Evolutionary conservation across 169 alveolate genomes (phyloP), one percentile per base, ranked within the genome.

Genomic region (Plasmodium knowlesi): DNA sequence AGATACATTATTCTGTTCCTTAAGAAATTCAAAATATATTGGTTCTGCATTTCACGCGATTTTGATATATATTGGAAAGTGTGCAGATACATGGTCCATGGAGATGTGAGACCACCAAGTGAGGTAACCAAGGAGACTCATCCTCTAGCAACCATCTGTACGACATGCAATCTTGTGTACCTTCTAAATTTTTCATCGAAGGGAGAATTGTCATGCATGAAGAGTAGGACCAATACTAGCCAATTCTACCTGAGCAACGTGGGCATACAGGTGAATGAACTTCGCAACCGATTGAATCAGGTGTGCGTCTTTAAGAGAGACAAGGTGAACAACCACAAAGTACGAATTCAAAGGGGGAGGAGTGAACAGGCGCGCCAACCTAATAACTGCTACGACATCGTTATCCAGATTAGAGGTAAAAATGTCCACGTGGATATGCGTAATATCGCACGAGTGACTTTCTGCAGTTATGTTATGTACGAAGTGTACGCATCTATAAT

Each of bases 191-290:
- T 73, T 9, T 22, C 79, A 3, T 71, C 74, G 16, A 57, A 39
- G 32, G 43, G 54, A 6, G 54, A 25, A 39, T 19, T 9, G 9
- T 10, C 28, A 3, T 16, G 5, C 34, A 41, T 25, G 19, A 19
- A 6, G 12, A 41, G 32, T 30, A 41, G 10, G 19, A 70, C 14
- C 22, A 70, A 43, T n/a, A 0, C 32, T 19, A 74, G 80, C 34
- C 76, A 76, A 43, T 67, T 86, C 46, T 86, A 39, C 50, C 50
- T 86, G 9, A 53, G 79, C 30, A 86, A 86, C 54, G 73, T 74
- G 79, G 57, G 43, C n/a, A 19, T 86, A 12, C 84, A 70, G 19
- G 2, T 54, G 19, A 32, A 28, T 5, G 74, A 30, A 43, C 81
- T 41, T n/a, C 8, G 9, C 0, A 86, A 86, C 76, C n/a, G 79